Evolutionary conservation across 176 grass and related monocot species (phyloP).

Genomic region (Sorghum bicolor): Sorghum_bicolor_NCBIv3 NC_012876.2:49510501-49511000

Average conservation of each 20-base stretch:
- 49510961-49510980: conserved; percentile 85
- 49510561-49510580: conserved; percentile 24
- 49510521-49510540: conserved; percentile 19
- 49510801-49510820: conserved; percentile 91
- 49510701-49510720: conserved; percentile 91
- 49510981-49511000: conserved; percentile 97
- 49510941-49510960: conserved; percentile 84
- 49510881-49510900: conserved; percentile 32
- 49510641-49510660: conserved; percentile 92
- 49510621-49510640: conserved; percentile 70
- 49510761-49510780: conserved; percentile 82
- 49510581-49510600: conserved; percentile 87
- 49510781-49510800: conserved; percentile 73
- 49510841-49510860: conserved; percentile 23
- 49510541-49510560: neutral
- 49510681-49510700: conserved; percentile 80
- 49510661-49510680: conserved; percentile 95
- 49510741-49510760: conserved; percentile 88
- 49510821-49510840: conserved; percentile 17
- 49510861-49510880: neutral
- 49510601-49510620: conserved; percentile 83
- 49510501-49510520: neutral
- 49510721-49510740: conserved; percentile 87
- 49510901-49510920: conserved; percentile 95
- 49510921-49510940: conserved; percentile 77